Conservation (phyloP, 257 asterid species). For the Lycium ferocissimum region DNA sequence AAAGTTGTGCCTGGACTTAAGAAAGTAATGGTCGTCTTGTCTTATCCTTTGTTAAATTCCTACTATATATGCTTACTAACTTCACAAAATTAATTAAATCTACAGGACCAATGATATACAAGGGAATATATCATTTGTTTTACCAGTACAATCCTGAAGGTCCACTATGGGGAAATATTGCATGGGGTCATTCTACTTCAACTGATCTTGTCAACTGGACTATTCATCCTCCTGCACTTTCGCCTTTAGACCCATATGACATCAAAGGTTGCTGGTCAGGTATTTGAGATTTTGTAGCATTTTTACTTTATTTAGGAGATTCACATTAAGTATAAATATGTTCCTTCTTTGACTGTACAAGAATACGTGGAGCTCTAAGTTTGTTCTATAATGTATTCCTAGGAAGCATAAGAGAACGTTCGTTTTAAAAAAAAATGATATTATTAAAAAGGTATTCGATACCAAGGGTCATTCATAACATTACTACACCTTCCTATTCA, state of each 20-base stretch:
- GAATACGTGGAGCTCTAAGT: too few species aligned
- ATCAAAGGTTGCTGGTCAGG: conserved; percentile 14
- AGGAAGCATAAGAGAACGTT: too few species aligned
- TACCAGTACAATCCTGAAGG: conserved; percentile 45
- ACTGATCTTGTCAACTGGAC: conserved; percentile 65
- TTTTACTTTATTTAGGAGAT: neutral
- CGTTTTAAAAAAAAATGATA: too few species aligned
- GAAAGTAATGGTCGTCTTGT: neutral
- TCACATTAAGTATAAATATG: neutral
- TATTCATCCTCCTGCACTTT: conserved; percentile 46
- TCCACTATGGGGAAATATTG: conserved; percentile 53
- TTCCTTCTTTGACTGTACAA: too few species aligned
- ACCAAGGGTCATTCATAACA: too few species aligned
- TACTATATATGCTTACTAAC: neutral
- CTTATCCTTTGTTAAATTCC: neutral
- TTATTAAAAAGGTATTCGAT: too few species aligned
- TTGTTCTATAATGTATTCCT: too few species aligned
- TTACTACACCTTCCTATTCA: too few species aligned
- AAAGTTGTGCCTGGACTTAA: neutral
- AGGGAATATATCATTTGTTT: conserved; percentile 20
- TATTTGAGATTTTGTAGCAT: neutral
- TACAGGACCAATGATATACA: conserved; percentile 60
- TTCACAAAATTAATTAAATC: neutral
- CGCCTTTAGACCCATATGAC: conserved; percentile 58
- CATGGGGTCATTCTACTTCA: conserved; percentile 42